Evolutionary conservation across 371 early-diverging fungal genomes (phyloP).

Genomic region (Rhizopus sp.): DNA sequence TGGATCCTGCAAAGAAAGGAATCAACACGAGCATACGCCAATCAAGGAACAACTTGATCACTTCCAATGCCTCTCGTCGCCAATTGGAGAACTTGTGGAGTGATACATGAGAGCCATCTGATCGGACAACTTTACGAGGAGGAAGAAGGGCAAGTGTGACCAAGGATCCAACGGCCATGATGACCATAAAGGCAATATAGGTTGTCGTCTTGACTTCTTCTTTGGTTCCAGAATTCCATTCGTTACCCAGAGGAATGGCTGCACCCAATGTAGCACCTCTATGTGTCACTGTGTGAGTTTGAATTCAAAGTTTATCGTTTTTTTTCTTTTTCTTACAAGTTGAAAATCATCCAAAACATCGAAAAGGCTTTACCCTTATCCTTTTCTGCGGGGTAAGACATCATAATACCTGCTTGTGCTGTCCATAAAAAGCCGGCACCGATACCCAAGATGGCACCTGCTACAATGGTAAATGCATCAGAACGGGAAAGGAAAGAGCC

Average conservation of each 20-base stretch:
- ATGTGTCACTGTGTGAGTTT: too few species aligned
- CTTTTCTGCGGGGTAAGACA: slow-evolving; percentile 75
- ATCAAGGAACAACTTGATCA: slow-evolving; percentile 65
- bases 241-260: slow-evolving; percentile 12
- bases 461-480: slow-evolving; percentile 48
- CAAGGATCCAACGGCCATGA: slow-evolving; percentile 65
- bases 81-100: slow-evolving; percentile 60
- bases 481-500: slow-evolving; percentile 54
- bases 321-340: slow-evolving; percentile 37
- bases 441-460: slow-evolving; percentile 67
- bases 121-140: slow-evolving; percentile 59
- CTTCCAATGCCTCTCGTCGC: slow-evolving; percentile 54
- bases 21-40: slow-evolving; percentile 66
- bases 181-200: slow-evolving; percentile 68
- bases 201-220: slow-evolving; percentile 33
- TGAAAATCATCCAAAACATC: slow-evolving; percentile 81
- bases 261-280: slow-evolving; percentile 3
- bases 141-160: slow-evolving; percentile 61
- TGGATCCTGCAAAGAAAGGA: slow-evolving; percentile 73
- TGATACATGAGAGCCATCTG: slow-evolving; percentile 66
- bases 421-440: slow-evolving; percentile 55
- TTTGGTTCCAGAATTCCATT: slow-evolving; percentile 9
- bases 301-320: slow-evolving; percentile 4
- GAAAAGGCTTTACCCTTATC: slow-evolving; percentile 72
- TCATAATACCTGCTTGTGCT: slow-evolving; percentile 81